Percentiles rank a stretch among this genome's conserved stretches.
Evolutionary conservation across 495 filamentous ascomycete species (phyloP).

Genomic region (Barbatosphaeria neglecta): DNA sequence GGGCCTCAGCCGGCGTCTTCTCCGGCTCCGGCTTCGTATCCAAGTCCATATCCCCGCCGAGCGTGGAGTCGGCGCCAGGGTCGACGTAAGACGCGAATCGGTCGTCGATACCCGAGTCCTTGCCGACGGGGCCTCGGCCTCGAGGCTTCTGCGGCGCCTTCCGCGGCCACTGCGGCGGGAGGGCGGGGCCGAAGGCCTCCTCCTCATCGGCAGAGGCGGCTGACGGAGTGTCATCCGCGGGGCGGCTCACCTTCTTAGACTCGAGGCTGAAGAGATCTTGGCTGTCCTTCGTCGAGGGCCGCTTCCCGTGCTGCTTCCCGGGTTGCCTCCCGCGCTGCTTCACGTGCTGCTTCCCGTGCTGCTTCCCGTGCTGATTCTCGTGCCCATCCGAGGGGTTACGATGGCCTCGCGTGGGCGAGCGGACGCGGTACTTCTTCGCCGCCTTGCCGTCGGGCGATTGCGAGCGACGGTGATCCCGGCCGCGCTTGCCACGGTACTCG

Average conservation of each 20-base stretch:
- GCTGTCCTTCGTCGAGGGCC: no score
- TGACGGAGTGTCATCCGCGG: no score
- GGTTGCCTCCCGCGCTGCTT: constrained; percentile 3
- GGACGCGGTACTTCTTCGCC: no score
- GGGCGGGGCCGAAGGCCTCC: constrained; percentile 68
- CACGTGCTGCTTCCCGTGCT: not conserved
- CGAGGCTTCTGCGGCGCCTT: constrained; percentile 43
- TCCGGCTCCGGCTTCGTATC: constrained; percentile 74
- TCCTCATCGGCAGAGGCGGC: no score
- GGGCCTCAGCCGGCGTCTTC: constrained; percentile 75
- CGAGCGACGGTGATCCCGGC: no score
- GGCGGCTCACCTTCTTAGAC: not conserved
- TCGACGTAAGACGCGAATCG: constrained; percentile 74
- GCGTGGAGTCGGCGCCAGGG: constrained; percentile 56
- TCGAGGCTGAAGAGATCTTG: no score
- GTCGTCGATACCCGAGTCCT: constrained; percentile 60
- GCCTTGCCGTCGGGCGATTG: no score
- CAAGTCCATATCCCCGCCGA: constrained; percentile 73
- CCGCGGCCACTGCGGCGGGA: constrained; percentile 47
- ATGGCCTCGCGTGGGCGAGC: no score
- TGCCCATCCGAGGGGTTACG: constrained; percentile 3
- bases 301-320: constrained; percentile 7
- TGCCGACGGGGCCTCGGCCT: constrained; percentile 57
- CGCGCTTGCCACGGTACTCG: no score
- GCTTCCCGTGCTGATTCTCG: not conserved